Conservation (phyloP, 2,329 filamentous ascomycete species). For the Nectriaceae sp. region DNA sequence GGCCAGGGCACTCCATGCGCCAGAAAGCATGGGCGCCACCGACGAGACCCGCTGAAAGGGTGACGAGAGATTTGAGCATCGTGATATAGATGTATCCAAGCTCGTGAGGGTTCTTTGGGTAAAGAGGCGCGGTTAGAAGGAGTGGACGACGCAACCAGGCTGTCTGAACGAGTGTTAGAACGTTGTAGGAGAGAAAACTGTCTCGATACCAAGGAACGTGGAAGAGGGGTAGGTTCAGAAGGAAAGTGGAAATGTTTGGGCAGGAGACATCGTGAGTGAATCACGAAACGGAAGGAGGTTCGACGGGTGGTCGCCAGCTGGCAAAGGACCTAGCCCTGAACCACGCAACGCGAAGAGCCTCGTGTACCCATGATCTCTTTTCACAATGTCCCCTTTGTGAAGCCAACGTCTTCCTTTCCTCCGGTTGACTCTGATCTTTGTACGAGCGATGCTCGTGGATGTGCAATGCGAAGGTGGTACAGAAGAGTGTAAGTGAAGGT, state of each 20-base stretch:
- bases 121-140: constrained; percentile 35
- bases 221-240: neutral
- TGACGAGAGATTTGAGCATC: constrained; percentile 38
- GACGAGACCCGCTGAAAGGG: constrained; percentile 36
- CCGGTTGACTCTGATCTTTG: neutral
- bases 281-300: constrained; percentile 3
- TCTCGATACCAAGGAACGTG: neutral
- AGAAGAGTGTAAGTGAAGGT: constrained; percentile 11
- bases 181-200: constrained; percentile 12
- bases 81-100: constrained; percentile 25
- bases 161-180: constrained; percentile 27
- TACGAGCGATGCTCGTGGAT: too few species aligned
- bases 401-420: neutral
- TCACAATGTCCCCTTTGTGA: neutral
- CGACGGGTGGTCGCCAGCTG: constrained; percentile 5
- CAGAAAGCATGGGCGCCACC: constrained; percentile 69
- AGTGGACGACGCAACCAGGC: constrained; percentile 38
- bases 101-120: constrained; percentile 16
- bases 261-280: constrained; percentile 1
- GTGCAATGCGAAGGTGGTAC: neutral
- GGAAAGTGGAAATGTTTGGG: constrained; percentile 12
- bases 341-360: neutral
- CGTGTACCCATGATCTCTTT: neutral
- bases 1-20: constrained; percentile 82
- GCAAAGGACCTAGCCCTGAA: neutral